phyloP scores from a whole-genome alignment of 345 rosid genomes.

The Moricandia moricandioides region DNA sequence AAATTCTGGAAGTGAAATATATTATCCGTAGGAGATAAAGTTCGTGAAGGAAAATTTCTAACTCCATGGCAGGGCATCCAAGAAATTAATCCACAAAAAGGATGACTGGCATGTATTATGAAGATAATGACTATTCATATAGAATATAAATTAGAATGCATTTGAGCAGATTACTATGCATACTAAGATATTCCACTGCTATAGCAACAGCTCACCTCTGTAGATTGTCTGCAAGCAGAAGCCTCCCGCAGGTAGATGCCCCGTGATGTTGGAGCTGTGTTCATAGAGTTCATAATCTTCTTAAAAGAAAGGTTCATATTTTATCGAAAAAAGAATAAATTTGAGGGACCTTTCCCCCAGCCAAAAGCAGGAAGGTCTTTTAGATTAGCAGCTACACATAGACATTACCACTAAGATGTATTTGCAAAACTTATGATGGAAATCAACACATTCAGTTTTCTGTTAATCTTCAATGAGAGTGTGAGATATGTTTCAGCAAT shows the following conservation, averaged over 20 bases:
- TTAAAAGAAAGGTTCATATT: not conserved
- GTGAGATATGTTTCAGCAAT: constrained; percentile 21
- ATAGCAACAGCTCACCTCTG: constrained; percentile 60
- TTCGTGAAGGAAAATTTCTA: not conserved
- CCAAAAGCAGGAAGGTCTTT: constrained; percentile 1
- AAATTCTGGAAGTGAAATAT: constrained; percentile 4
- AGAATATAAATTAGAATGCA: constrained; percentile 7
- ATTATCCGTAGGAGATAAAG: not conserved
- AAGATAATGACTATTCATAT: constrained; percentile 9
- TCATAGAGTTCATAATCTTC: constrained; percentile 13
- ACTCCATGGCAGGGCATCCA: constrained; percentile 4
- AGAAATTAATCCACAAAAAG: not conserved
- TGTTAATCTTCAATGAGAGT: constrained; percentile 3
- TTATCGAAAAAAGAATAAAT: not conserved
- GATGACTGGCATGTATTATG: not conserved
- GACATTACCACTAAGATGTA: constrained; percentile 13
- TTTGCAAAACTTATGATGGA: constrained; percentile 14
- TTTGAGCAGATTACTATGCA: constrained; percentile 17
- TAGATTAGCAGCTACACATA: constrained; percentile 6
- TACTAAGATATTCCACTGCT: constrained; percentile 4
- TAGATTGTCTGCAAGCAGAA: constrained; percentile 56
- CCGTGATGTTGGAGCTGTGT: constrained; percentile 75
- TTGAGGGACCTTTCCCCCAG: not conserved
- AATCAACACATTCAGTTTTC: not conserved
- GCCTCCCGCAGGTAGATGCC: constrained; percentile 92